Evolutionary conservation across 2,329 filamentous ascomycete species (phyloP), one percentile per base, ranked within the genome.

Genomic region (Neoascochyta sp.): DNA sequence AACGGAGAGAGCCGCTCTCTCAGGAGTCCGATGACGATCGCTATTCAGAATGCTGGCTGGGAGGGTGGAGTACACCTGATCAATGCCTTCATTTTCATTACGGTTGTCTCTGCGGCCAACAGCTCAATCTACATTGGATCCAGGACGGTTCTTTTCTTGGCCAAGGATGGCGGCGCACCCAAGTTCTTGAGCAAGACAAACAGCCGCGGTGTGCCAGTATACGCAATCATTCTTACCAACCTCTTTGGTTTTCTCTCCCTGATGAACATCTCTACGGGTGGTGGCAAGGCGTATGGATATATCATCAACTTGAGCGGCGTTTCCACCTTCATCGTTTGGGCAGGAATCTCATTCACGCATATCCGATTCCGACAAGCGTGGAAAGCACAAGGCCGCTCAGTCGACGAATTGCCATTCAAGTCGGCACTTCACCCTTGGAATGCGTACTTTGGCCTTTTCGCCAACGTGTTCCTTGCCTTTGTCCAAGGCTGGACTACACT

Each of bases 101-200:
- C 83, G 4, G 84, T 82, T 31, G 65, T 87, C 11, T 53, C 47
- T 4, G 54, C 55, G 2, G 55, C 51, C 45, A 89, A 89, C 62
- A 80, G 76, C 29, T 83, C 80, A 7, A 82, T 89, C 39, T 89
- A 88, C 57, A 85, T 89, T 44, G 79, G 78, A 24, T 84, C 81
- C 3, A 76, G 85, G 13, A 88, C 83, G 0, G 63, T 90, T 2
- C 65, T 88, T 0, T 87, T 79, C 65, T 84, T 89, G 78, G 82
- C 82, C 0, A 80, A 85, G 47, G 78, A 79, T 24, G 70, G 76
- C 25, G 86, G 84, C 58, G 85, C 84, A 0, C 85, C 85, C 0
- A 66, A 62, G 12, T 74, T 89, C 47, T 68, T 89, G 2, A 81
- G 80, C 22, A 76, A 74, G 58, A 86, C 83, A 2, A 78, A 82